Evolutionary conservation across 73 alveolate species (phyloP).

Genomic region (Paramecium sonneborni): DNA sequence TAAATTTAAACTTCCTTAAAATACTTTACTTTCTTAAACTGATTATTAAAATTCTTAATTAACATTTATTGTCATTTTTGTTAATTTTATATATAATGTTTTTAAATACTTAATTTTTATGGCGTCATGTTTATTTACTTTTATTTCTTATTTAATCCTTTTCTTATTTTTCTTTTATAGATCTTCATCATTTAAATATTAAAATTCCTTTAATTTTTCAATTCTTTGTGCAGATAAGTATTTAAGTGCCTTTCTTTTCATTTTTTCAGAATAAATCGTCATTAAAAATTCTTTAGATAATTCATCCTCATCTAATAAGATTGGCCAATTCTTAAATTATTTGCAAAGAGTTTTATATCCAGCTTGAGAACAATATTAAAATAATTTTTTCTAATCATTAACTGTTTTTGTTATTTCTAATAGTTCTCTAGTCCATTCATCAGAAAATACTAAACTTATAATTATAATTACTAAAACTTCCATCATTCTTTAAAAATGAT

Average conservation of each 20-base stretch:
- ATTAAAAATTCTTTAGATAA: background rate
- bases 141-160: background rate
- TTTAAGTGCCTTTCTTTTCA: background rate
- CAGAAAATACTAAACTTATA: background rate
- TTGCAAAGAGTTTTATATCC: background rate
- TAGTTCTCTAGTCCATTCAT: background rate
- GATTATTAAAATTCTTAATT: background rate
- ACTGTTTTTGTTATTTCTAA: background rate
- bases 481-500: background rate
- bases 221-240: background rate
- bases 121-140: background rate
- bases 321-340: background rate
- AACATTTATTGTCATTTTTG: background rate
- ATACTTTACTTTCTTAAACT: background rate
- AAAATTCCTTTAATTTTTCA: background rate
- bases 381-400: background rate
- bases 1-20: background rate
- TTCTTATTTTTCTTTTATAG: background rate
- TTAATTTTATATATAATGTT: background rate
- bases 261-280: background rate
- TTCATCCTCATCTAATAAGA: background rate
- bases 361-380: background rate
- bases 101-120: background rate
- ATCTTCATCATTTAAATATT: background rate
- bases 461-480: background rate